These are phyloP conservation scores for Babesia caballi DNA, from an alignment of 169 alveolate genomes.

Conservation along the genomic window DNA sequence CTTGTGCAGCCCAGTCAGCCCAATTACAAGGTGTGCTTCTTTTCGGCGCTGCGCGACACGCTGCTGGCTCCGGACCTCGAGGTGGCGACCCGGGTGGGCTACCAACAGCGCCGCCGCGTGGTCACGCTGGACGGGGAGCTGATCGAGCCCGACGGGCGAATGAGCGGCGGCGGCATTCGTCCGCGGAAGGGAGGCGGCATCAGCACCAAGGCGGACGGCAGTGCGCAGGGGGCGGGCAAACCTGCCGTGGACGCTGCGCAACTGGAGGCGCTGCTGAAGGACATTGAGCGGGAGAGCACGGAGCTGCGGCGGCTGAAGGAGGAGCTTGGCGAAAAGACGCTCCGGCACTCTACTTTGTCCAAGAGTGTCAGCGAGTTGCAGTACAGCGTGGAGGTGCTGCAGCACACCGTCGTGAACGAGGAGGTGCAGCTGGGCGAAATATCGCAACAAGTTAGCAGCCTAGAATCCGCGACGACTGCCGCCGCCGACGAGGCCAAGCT, in stretches of 20 bases:
- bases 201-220: background rate
- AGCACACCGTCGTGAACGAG: constrained; percentile 26
- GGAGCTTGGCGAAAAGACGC: background rate
- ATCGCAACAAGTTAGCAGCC: background rate
- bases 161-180: constrained; percentile 86
- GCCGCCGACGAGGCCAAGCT: background rate
- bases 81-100: constrained; percentile 84
- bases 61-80: constrained; percentile 86
- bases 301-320: constrained; percentile 2
- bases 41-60: constrained; percentile 88
- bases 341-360: background rate
- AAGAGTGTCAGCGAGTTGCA: constrained; percentile 12
- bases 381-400: constrained; percentile 9
- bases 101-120: constrained; percentile 83
- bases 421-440: constrained; percentile 16
- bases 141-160: constrained; percentile 90
- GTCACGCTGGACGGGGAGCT: constrained; percentile 91
- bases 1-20: constrained; percentile 77
- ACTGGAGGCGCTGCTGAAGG: constrained; percentile 11
- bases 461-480: background rate
- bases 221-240: background rate
- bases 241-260: background rate
- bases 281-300: background rate
- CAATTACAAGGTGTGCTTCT: constrained; percentile 80
- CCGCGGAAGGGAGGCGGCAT: constrained; percentile 30